Evolutionary conservation across 2,329 filamentous ascomycete species (phyloP), one percentile per base, ranked within the genome.

Genomic region (Sarocladiaceae sp.): DNA sequence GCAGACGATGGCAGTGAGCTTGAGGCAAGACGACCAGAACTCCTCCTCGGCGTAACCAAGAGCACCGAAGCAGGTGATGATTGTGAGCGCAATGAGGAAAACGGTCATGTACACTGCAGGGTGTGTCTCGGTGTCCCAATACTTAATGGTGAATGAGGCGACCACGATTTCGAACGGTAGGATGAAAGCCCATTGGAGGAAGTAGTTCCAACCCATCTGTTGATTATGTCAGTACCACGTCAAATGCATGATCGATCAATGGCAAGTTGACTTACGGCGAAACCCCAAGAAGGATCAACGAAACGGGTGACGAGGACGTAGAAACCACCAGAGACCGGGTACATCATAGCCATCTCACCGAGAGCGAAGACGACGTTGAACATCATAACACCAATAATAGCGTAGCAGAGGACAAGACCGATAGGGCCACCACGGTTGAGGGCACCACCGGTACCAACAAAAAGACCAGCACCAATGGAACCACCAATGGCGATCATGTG

Each of bases 401-500:
- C 48, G 58, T 80, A 80, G 56, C 71, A 70, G 47, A 74, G 62
- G 29, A 74, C 54, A 18, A 73, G 52, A 19, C 65, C 63, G 4
- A 56, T 69, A 21, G 70, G 70, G 4, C 70, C 67, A 62, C 76
- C 76, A 46, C 63, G 68, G 49, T 55, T 55, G n/a, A 80, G 61
- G 37, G 76, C 76, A 51, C 62, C 57, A 52, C 76, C 76, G 27
- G 75, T 78, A 53, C 76, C 75, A 55, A 80, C 76, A 58, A 80
- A 80, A 66, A 80, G 78, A 64, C 76, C 76, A 57, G 76, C 76
- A 59, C 76, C 76, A 45, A 80, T 80, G 24, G 75, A 77, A 47
- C 76, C 76, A 55, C 75, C 75, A 46, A 80, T 78, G 54, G 75
- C 73, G 60, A 80, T 80, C 76, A 80, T 79, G 62, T 80, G 73